Evolutionary conservation across 306 rosid species (phyloP), one percentile per base, ranked within the genome.

Genomic region (Fragaria nilgerrensis): DNA sequence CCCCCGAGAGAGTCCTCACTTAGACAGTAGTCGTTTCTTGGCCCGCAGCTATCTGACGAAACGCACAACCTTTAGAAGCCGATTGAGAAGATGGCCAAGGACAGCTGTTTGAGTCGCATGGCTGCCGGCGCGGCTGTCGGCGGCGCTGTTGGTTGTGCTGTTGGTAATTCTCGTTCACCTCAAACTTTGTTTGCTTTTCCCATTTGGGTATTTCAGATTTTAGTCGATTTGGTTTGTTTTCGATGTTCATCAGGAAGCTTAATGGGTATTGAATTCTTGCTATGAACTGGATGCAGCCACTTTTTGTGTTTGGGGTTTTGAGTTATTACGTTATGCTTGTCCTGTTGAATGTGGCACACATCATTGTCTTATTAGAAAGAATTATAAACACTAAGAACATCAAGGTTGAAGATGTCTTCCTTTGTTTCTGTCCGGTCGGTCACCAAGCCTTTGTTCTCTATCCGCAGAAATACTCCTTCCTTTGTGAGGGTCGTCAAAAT

Each of bases 131-230:
- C 82, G n/a, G 92, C 90, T 15, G 81, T 89, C 45, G 97, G 97
- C 29, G 94, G 90, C 8, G 97, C 94, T 9, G 84, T 89, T 0
- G 94, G 97, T 11, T 92, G 92, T 43, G 97, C 92, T 27, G 91
- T 91, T 9, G 96, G 96, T 91, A 69, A 68, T 41, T 70, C 44
- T 27, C 34, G 27, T 4, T 44, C 70, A 16, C 64, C 76, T 58
- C 78, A 22, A 20, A 7, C 3, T 13, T 0, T 32, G 43, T 53
- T 3, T 34, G 43, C 45, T 43, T 23, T 68, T 3, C 13, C 53
- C 14, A 72, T 53, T 58, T 53, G 45, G 75, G 63, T 32, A 49
- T 50, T 5, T 32, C 62, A 4, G 17, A 20, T 45, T 47, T 70
- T 70, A 13, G 55, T 10, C 44, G 22, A 34, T 19, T 72, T 34